Evolutionary conservation across 164 flowering plant species (phyloP).

Genomic region (Pachysandra terminalis): DNA sequence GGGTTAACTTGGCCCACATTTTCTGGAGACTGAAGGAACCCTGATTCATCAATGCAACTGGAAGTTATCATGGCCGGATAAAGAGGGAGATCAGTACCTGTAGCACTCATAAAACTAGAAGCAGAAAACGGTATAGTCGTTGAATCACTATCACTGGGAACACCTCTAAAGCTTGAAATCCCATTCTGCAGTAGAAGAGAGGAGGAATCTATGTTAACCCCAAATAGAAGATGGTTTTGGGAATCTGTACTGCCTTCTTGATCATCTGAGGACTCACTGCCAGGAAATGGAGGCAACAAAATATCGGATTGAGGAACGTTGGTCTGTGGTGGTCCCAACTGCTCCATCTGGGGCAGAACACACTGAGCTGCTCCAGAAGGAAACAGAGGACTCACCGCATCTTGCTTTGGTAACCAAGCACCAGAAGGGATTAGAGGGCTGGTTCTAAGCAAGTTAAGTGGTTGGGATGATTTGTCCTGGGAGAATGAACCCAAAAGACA

Average conservation of each 20-base stretch:
- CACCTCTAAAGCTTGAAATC: constrained; percentile 41
- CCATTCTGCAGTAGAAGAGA: constrained; percentile 61
- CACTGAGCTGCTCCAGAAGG: constrained; percentile 34
- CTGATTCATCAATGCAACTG: constrained; percentile 56
- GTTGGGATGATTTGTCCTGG: constrained; percentile 47
- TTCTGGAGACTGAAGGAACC: constrained; percentile 58
- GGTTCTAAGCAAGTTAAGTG: constrained; percentile 30
- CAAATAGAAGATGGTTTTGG: constrained; percentile 56
- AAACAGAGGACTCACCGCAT: constrained; percentile 17
- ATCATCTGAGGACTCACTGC: constrained; percentile 46
- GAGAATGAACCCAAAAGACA: constrained; percentile 52
- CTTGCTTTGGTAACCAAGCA: constrained; percentile 18
- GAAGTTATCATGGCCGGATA: constrained; percentile 48
- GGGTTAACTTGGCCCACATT: constrained; percentile 48
- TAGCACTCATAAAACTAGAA: constrained; percentile 36
- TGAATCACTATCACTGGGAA: constrained; percentile 41
- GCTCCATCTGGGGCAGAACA: constrained; percentile 37
- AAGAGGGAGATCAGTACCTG: constrained; percentile 42
- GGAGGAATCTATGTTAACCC: constrained; percentile 54
- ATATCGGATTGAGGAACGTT: constrained; percentile 30
- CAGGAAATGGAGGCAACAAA: constrained; percentile 69
- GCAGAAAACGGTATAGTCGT: constrained; percentile 41
- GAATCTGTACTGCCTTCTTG: constrained; percentile 48
- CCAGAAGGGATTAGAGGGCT: constrained; percentile 20
- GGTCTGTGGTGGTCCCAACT: constrained; percentile 33